A percentile compares a stretch with the other conserved stretches of the same genome.
Conservation (phyloP, 2,329 filamentous ascomycete species). For the Parascedosporium putredinis region DNA sequence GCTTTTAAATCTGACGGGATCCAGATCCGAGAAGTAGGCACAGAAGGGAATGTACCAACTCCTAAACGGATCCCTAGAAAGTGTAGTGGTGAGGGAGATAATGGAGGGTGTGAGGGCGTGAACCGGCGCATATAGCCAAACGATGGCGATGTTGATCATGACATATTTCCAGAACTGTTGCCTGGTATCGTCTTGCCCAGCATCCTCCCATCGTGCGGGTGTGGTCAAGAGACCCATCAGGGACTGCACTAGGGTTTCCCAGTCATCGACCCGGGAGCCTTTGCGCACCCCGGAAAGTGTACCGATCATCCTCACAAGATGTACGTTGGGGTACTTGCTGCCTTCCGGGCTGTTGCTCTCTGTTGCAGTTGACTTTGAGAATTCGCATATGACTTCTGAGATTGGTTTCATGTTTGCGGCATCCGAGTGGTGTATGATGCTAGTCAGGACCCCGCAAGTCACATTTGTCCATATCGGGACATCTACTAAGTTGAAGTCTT, state of each 20-base stretch:
- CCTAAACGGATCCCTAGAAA: conserved; percentile 57
- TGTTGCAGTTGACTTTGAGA: conserved; percentile 26
- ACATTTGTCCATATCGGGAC: conserved; percentile 51
- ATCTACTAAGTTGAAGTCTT: conserved; percentile 36
- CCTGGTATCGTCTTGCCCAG: conserved; percentile 23
- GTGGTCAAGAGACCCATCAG: conserved; percentile 25
- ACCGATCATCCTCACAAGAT: conserved; percentile 52
- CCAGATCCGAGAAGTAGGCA: conserved; percentile 65
- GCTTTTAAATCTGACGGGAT: conserved; percentile 62
- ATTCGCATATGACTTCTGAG: conserved; percentile 48
- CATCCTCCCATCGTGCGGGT: conserved; percentile 26
- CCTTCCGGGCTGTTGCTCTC: conserved; percentile 23
- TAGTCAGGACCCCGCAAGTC: conserved; percentile 66
- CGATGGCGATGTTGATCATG: conserved; percentile 50
- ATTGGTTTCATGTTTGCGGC: conserved; percentile 63
- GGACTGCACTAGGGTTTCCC: conserved; percentile 49
- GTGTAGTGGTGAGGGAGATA: conserved; percentile 49
- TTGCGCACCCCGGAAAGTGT: conserved; percentile 69
- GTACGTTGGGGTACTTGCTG: conserved; percentile 17
- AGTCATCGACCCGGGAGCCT: conserved; percentile 62
- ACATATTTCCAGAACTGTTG: conserved; percentile 45
- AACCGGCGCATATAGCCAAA: conserved; percentile 67
- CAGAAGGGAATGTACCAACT: conserved; percentile 77
- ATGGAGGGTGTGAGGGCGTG: conserved; percentile 66
- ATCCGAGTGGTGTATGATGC: conserved; percentile 72